Conservation (phyloP, 441 rosid species). For the Mallotus japonicus region DNA sequence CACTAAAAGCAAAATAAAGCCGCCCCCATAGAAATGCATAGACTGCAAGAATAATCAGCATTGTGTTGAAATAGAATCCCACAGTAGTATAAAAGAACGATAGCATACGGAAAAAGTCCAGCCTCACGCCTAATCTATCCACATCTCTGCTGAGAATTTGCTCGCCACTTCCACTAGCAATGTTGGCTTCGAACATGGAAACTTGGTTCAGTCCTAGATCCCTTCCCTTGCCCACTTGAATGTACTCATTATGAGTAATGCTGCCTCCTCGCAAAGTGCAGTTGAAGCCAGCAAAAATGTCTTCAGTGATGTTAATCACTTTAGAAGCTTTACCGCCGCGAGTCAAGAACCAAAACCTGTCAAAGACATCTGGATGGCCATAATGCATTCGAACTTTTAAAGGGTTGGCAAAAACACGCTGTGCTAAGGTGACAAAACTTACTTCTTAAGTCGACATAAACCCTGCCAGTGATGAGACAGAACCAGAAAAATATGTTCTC, state of each 20-base stretch:
- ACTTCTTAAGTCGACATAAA: slow-evolving; percentile 94
- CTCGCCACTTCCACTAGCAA: slow-evolving; percentile 86
- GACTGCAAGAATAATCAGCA: slow-evolving; percentile 74
- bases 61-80: slow-evolving; percentile 75
- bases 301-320: slow-evolving; percentile 86
- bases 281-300: slow-evolving; percentile 91
- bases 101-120: slow-evolving; percentile 90
- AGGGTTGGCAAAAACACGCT: slow-evolving; percentile 89
- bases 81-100: slow-evolving; percentile 81
- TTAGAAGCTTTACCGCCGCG: slow-evolving; percentile 95
- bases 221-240: slow-evolving; percentile 90
- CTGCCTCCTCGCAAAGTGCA: slow-evolving; percentile 86
- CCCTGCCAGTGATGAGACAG: slow-evolving; percentile 94
- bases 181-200: slow-evolving; percentile 87
- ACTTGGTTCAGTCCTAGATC: slow-evolving; percentile 89
- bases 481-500: slow-evolving; percentile 88
- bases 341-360: slow-evolving; percentile 82
- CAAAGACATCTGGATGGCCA: slow-evolving; percentile 93
- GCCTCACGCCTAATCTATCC: slow-evolving; percentile 77
- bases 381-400: slow-evolving; percentile 89
- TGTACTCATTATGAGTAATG: slow-evolving; percentile 81
- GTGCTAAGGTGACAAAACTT: slow-evolving; percentile 88
- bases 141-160: slow-evolving; percentile 85
- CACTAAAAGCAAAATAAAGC: slow-evolving; percentile 80
- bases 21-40: slow-evolving; percentile 83